Percentiles rank a stretch among this genome's conserved stretches.
Conservation (phyloP, 2,329 filamentous ascomycete genomes). For the Aspergillus proliferans region DNA sequence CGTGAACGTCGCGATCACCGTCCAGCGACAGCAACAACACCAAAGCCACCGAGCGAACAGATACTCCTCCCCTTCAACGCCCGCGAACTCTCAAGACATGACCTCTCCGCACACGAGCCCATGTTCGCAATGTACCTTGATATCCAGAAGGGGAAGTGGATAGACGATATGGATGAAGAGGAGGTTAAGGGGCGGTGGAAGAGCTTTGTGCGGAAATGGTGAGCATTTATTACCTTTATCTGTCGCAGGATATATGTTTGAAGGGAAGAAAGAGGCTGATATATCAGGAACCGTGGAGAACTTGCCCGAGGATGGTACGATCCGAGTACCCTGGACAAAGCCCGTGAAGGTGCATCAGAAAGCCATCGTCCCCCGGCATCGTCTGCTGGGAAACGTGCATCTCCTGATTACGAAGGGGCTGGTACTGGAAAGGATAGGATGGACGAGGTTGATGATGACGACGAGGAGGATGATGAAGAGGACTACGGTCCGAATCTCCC, state of each 20-base stretch:
- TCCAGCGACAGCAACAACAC: constrained; percentile 1
- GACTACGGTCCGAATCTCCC: constrained; percentile 56
- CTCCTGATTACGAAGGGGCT: constrained; percentile 17
- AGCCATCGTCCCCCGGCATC: not conserved
- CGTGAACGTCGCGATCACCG: constrained; percentile 5
- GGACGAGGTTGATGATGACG: constrained; percentile 22
- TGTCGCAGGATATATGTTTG: not conserved
- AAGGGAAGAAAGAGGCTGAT: constrained; percentile 36
- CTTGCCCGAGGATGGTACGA: constrained; percentile 92
- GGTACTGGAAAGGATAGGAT: constrained; percentile 3
- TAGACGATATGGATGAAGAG: constrained; percentile 64
- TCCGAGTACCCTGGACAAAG: constrained; percentile 59
- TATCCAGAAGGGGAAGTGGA: constrained; percentile 71
- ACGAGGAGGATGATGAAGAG: constrained; percentile 46
- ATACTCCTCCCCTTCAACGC: constrained; percentile 59
- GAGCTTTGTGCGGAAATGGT: constrained; percentile 86
- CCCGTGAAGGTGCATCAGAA: constrained; percentile 29
- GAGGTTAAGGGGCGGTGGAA: constrained; percentile 85
- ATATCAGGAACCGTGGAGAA: constrained; percentile 70
- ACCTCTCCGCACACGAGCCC: constrained; percentile 59
- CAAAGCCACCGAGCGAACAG: constrained; percentile 6
- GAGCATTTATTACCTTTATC: constrained; percentile 24
- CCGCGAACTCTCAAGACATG: constrained; percentile 60
- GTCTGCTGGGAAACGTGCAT: constrained; percentile 6
- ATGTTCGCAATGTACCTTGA: constrained; percentile 81